phyloP scores from a whole-genome alignment of 805 yeast genomes.

The Ogataea paraovalis region DNA sequence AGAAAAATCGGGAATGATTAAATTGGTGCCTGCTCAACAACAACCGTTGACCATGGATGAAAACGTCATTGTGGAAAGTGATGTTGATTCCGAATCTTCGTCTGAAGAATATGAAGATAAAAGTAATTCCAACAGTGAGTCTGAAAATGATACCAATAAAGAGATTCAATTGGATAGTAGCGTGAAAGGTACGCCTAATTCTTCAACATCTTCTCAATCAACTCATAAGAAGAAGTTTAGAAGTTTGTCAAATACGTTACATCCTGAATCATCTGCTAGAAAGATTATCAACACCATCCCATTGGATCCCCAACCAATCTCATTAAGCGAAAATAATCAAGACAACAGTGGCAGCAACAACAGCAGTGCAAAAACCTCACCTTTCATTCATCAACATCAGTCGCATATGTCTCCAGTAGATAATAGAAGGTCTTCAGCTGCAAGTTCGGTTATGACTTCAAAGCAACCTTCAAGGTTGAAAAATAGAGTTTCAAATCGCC shows the following conservation, averaged over 20 bases:
- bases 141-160: constrained; percentile 24
- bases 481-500: too few species aligned
- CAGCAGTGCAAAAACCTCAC: constrained; percentile 8
- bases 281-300: constrained; percentile 76
- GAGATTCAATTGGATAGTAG: constrained; percentile 15
- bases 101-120: constrained; percentile 15
- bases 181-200: constrained; percentile 18
- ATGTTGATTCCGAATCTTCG: constrained; percentile 19
- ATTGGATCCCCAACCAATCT: constrained; percentile 76
- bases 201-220: constrained; percentile 17
- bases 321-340: constrained; percentile 25
- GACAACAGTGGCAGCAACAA: constrained; percentile 22
- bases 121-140: constrained; percentile 18
- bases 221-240: constrained; percentile 36
- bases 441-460: background rate
- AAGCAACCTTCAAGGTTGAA: background rate
- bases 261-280: constrained; percentile 71
- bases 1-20: constrained; percentile 84
- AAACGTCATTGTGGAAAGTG: constrained; percentile 28
- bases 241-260: constrained; percentile 48
- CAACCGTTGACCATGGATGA: constrained; percentile 16
- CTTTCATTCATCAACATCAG: constrained; percentile 1
- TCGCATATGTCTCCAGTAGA: constrained; percentile 16
- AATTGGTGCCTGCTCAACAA: constrained; percentile 38
- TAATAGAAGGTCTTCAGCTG: background rate